Percentiles rank a stretch among this genome's conserved stretches.
Conservation (phyloP, 169 alveolate genomes). For the Plasmodium adleri region DNA sequence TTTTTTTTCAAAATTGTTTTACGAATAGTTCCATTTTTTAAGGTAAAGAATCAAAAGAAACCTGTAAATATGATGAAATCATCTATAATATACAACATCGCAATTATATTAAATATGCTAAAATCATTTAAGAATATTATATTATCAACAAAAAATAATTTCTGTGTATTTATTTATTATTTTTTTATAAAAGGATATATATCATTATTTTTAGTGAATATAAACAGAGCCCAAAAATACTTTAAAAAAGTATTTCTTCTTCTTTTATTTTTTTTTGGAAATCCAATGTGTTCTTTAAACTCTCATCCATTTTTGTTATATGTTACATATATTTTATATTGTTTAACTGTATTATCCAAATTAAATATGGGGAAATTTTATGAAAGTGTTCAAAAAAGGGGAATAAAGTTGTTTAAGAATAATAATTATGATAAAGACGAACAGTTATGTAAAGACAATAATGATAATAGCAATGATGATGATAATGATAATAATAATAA, state of each 20-base stretch:
- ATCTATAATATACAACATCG: slow-evolving; percentile 47
- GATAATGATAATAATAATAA: neutral
- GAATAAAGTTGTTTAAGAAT: slow-evolving; percentile 5
- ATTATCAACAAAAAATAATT: slow-evolving; percentile 66
- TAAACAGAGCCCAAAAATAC: slow-evolving; percentile 41
- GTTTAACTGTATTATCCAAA: slow-evolving; percentile 53
- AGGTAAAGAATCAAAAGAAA: slow-evolving; percentile 15
- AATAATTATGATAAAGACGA: neutral
- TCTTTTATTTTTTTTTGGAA: slow-evolving; percentile 58
- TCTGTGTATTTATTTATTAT: slow-evolving; percentile 53
- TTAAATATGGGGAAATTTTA: slow-evolving; percentile 41
- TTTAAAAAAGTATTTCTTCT: slow-evolving; percentile 70
- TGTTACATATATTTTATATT: slow-evolving; percentile 71
- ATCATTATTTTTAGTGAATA: slow-evolving; percentile 47
- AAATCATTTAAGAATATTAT: slow-evolving; percentile 62
- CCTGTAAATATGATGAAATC: slow-evolving; percentile 15
- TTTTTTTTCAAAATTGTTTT: slow-evolving; percentile 68
- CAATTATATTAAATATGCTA: slow-evolving; percentile 38
- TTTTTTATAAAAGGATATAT: slow-evolving; percentile 67
- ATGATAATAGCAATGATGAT: neutral
- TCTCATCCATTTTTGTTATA: slow-evolving; percentile 59
- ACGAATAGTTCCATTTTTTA: slow-evolving; percentile 69
- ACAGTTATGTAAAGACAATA: neutral
- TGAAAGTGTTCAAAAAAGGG: slow-evolving; percentile 25
- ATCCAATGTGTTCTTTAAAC: slow-evolving; percentile 59